Evolutionary conservation across 139 green algal genomes (phyloP).

Genomic region (Gonium pectorale): DNA sequence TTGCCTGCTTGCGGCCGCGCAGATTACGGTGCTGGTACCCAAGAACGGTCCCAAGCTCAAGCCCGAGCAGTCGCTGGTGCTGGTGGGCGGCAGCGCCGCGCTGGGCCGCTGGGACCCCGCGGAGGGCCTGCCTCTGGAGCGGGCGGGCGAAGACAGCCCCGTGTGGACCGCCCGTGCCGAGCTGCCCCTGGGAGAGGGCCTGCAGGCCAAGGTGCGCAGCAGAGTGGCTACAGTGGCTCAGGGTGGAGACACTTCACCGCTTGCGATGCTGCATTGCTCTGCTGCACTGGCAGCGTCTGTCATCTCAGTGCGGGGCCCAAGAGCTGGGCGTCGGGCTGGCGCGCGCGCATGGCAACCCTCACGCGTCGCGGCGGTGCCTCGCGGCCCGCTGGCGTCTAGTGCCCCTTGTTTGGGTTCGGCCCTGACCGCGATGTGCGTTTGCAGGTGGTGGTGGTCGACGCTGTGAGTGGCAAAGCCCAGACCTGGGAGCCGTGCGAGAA

Average conservation of each 20-base stretch:
- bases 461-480: neutral
- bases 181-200: slow-evolving; percentile 40
- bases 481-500: slow-evolving; percentile 47
- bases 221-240: too few relatives aligned
- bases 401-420: too few relatives aligned
- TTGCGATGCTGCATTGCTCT: too few relatives aligned
- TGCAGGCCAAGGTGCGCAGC: slow-evolving; percentile 41
- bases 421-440: too few relatives aligned
- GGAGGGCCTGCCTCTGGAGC: slow-evolving; percentile 38
- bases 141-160: slow-evolving; percentile 16
- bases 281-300: too few relatives aligned
- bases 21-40: slow-evolving; percentile 36
- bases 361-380: too few relatives aligned
- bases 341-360: too few relatives aligned
- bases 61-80: slow-evolving; percentile 32
- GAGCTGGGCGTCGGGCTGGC: too few relatives aligned
- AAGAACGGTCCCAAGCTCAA: slow-evolving; percentile 3
- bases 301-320: too few relatives aligned
- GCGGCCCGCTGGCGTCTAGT: too few relatives aligned
- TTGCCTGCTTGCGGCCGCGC: neutral
- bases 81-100: slow-evolving; percentile 39
- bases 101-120: slow-evolving; percentile 49
- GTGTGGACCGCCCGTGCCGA: slow-evolving; percentile 29
- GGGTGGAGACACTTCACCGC: too few relatives aligned
- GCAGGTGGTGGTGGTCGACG: slow-evolving; percentile 47